Evolutionary conservation across 2,329 filamentous ascomycete species (phyloP), one percentile per base, ranked within the genome.

Genomic region (Diplocarpon mali): DNA sequence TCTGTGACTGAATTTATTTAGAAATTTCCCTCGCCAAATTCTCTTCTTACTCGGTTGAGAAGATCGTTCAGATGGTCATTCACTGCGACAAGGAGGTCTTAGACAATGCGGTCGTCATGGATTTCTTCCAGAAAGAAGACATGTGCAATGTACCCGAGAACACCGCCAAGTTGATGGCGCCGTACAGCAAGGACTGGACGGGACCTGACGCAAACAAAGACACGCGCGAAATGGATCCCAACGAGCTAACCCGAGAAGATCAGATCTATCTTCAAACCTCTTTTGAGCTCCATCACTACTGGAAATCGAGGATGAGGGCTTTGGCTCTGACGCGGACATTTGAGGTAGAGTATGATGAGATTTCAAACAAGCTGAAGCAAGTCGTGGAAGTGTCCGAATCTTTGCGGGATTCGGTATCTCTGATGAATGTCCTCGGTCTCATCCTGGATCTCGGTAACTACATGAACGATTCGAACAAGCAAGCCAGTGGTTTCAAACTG

Each of bases 391-490:
- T 95, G 8, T 90, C 89, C 4, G 90, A 96, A 66, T 85, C 87
- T 9, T 69, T 98, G 44, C 78, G 90, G 38, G 88, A 94, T 61
- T 95, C 89, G 1, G 87, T 94, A 20, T 84, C 87, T 20, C 69
- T 98, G 57, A 95, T 96, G 82, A 95, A 94, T 54, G 88, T 98
- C 38, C 77, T 98, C 45, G 89, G 90, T 47, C 74, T 96, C 50
- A 98, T 98, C 65, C 71, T 98, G 57, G 90, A 95, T 64, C 95
- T 98, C 60, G 92, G 92, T 65, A 98, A 98, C 66, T 98, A 95
- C 73, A 98, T 98, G 92, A 98, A 98, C 70, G 92, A 96, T 62
- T 83, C 89, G 44, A 96, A 95, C 68, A 98, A 98, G 69, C 92
- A 96, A 67, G 92, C 92, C 3, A 85, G 83, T 46, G 92, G 92